Percentiles rank a stretch among this genome's conserved stretches.
phyloP scores from a whole-genome alignment of 2,329 filamentous ascomycete species.

The Neocucurbitaria cava region DNA sequence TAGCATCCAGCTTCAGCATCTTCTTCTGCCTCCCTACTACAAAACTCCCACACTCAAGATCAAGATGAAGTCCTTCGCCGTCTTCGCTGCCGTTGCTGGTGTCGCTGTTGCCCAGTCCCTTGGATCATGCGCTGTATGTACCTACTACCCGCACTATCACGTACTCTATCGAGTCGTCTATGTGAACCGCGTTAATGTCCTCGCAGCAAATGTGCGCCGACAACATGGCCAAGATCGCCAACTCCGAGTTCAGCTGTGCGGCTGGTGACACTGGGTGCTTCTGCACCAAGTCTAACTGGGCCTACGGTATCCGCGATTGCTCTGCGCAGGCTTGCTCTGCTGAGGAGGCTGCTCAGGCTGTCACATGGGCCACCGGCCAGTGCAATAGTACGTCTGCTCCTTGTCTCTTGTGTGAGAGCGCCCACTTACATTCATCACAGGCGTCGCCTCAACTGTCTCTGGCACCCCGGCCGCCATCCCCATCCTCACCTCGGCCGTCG shows the following conservation, averaged over 20 bases:
- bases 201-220: slow-evolving; percentile 51
- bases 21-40: slow-evolving; percentile 6
- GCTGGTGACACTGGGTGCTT: slow-evolving; percentile 51
- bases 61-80: slow-evolving; percentile 50
- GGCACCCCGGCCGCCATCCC: slow-evolving; percentile 18
- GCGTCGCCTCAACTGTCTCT: slow-evolving; percentile 17
- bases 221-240: slow-evolving; percentile 55
- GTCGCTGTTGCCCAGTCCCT: slow-evolving; percentile 45
- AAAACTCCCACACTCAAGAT: slow-evolving; percentile 11
- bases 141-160: background rate
- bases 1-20: slow-evolving; percentile 30
- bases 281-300: slow-evolving; percentile 54
- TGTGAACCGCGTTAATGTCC: background rate
- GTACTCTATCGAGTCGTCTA: background rate
- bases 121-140: slow-evolving; percentile 47
- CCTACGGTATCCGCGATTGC: slow-evolving; percentile 58
- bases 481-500: slow-evolving; percentile 21
- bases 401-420: slow-evolving; percentile 10
- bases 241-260: slow-evolving; percentile 50
- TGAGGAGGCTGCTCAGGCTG: slow-evolving; percentile 35
- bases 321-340: slow-evolving; percentile 50
- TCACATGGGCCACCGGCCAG: slow-evolving; percentile 42
- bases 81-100: slow-evolving; percentile 45
- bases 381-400: slow-evolving; percentile 37
- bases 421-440: background rate